These are phyloP conservation scores for Leptographium galeiforme DNA, from an alignment of 2,329 filamentous ascomycete species.

Conservation along the genomic window DNA sequence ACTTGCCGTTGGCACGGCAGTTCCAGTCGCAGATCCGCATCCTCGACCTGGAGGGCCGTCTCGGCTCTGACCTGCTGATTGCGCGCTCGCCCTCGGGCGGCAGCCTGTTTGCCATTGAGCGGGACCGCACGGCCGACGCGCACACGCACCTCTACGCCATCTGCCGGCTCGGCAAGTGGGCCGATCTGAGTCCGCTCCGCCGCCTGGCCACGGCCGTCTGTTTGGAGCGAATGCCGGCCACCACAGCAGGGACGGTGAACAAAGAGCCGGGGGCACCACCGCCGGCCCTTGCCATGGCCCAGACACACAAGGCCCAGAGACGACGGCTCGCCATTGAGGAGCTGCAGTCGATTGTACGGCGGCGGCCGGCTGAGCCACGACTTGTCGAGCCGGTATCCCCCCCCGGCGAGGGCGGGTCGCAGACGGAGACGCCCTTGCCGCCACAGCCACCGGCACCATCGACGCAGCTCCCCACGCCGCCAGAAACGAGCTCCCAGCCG, in stretches of 20 bases:
- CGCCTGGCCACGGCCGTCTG: conserved; percentile 34
- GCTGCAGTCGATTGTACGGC: conserved; percentile 47
- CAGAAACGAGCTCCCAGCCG: conserved; percentile 11
- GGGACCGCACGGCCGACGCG: conserved; percentile 26
- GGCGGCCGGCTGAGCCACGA: conserved; percentile 26
- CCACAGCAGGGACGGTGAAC: conserved; percentile 2
- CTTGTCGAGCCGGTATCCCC: background rate
- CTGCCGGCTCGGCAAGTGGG: conserved; percentile 55
- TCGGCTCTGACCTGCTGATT: conserved; percentile 45
- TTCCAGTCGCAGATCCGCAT: conserved; percentile 51
- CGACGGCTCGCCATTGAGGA: conserved; percentile 47
- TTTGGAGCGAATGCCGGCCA: conserved; percentile 15
- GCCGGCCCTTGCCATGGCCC: conserved; percentile 26
- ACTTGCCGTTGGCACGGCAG: conserved; percentile 37
- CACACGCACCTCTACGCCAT: conserved; percentile 47
- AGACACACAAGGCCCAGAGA: conserved; percentile 35
- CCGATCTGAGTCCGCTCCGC: conserved; percentile 42
- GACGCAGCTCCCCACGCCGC: conserved; percentile 3
- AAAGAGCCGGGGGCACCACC: conserved; percentile 1
- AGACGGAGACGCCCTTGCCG: background rate
- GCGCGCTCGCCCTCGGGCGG: conserved; percentile 32
- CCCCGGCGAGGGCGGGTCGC: background rate
- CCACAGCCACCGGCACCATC: background rate
- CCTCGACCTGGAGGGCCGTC: conserved; percentile 48
- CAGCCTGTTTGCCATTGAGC: conserved; percentile 50